Evolutionary conservation across 1,284 basidiomycete species (phyloP).

Genomic region (Uromyces viciae-fabae): DNA sequence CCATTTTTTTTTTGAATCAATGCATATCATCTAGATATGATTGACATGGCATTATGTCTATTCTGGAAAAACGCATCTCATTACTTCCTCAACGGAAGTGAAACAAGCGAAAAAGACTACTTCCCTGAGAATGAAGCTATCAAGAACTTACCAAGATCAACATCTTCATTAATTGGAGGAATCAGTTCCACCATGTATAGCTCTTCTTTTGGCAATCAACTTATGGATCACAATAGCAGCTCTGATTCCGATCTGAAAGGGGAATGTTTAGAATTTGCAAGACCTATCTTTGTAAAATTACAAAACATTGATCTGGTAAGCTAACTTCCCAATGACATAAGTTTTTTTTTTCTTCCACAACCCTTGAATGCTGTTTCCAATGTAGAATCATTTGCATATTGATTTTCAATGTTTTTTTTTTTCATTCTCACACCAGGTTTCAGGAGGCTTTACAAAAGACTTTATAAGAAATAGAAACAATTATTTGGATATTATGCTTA

Average conservation of each 20-base stretch:
- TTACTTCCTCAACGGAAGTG: conserved; percentile 9
- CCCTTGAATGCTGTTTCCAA: neutral
- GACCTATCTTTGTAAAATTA: conserved; percentile 27
- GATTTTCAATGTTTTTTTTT: neutral
- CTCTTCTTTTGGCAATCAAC: neutral
- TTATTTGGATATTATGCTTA: conserved; percentile 32
- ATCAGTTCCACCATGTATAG: neutral
- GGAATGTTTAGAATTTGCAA: conserved; percentile 30
- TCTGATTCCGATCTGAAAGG: conserved; percentile 31
- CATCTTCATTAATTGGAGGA: conserved; percentile 16
- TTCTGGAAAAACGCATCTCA: conserved; percentile 42
- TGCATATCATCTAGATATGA: conserved; percentile 23
- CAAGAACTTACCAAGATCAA: neutral
- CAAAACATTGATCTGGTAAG: conserved; percentile 43
- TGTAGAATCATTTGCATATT: neutral
- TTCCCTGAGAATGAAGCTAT: neutral
- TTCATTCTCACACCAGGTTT: neutral
- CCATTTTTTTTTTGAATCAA: neutral
- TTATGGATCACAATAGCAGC: neutral
- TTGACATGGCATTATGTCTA: conserved; percentile 36
- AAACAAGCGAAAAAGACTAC: neutral
- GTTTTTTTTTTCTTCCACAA: neutral
- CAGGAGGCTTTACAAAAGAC: conserved; percentile 26
- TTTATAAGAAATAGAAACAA: conserved; percentile 14
- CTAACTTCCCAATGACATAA: too few species aligned